Conservation (phyloP, 2,329 filamentous ascomycete species). For the Microsporum audouinii region DNA sequence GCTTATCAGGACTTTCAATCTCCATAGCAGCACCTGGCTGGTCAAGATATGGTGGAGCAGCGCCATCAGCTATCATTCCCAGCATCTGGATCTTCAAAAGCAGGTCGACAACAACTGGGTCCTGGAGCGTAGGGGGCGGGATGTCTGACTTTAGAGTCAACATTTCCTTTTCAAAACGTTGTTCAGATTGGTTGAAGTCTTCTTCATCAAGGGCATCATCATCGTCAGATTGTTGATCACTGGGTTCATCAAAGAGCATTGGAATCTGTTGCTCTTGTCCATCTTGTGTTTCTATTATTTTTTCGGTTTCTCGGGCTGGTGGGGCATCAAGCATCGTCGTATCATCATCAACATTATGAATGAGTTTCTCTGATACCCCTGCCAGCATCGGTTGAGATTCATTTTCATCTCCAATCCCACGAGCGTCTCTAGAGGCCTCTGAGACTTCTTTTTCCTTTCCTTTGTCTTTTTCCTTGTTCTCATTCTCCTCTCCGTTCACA, state of each 20-base stretch:
- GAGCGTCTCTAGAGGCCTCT: neutral
- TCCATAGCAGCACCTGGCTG: conserved; percentile 17
- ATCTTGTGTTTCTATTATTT: conserved; percentile 11
- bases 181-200: conserved; percentile 36
- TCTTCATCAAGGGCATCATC: conserved; percentile 39
- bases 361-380: neutral
- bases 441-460: neutral
- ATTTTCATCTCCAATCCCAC: neutral
- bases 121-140: conserved; percentile 33
- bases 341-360: neutral
- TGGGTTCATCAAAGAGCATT: conserved; percentile 25
- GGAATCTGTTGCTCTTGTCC: conserved; percentile 10
- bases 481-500: neutral
- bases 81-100: conserved; percentile 36
- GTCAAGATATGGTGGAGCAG: conserved; percentile 20
- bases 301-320: conserved; percentile 6
- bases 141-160: conserved; percentile 32
- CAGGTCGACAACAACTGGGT: conserved; percentile 31
- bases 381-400: neutral
- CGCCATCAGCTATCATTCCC: conserved; percentile 31
- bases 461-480: neutral
- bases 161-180: conserved; percentile 36
- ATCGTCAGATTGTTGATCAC: conserved; percentile 36
- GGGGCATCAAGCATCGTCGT: neutral
- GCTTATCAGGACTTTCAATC: conserved; percentile 11